Evolutionary conservation across 2,329 filamentous ascomycete genomes (phyloP).

Genomic region (Calonectria honghensis): DNA sequence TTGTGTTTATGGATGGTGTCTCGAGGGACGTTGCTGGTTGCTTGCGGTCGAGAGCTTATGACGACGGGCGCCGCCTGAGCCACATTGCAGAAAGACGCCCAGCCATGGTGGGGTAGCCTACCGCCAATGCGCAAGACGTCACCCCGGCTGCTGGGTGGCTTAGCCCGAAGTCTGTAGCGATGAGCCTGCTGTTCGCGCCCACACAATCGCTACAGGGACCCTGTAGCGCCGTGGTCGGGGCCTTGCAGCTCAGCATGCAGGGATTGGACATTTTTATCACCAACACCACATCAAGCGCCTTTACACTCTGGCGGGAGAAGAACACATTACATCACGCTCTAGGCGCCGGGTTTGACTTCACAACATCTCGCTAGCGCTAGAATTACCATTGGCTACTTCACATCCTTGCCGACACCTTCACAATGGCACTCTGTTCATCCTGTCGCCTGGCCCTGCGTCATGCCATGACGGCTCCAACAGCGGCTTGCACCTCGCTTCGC

Average conservation of each 20-base stretch:
- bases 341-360: background rate
- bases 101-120: constrained; percentile 25
- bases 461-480: constrained; percentile 37
- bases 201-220: background rate
- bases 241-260: background rate
- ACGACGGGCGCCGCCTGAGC: constrained; percentile 53
- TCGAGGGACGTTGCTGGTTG: constrained; percentile 44
- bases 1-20: constrained; percentile 38
- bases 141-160: constrained; percentile 10
- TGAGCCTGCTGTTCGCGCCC: constrained; percentile 13
- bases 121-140: constrained; percentile 12
- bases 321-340: background rate
- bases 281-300: constrained; percentile 1
- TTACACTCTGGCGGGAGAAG: background rate
- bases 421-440: constrained; percentile 57
- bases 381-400: background rate
- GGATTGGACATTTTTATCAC: background rate
- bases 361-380: too few relatives aligned
- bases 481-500: constrained; percentile 30
- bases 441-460: constrained; percentile 57
- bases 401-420: background rate
- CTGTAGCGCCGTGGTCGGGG: background rate
- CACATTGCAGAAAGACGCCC: constrained; percentile 39
- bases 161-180: constrained; percentile 3
- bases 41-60: constrained; percentile 50